phyloP scores from a whole-genome alignment of 371 early-diverging fungal species.

The Mortierella sp. region DNA sequence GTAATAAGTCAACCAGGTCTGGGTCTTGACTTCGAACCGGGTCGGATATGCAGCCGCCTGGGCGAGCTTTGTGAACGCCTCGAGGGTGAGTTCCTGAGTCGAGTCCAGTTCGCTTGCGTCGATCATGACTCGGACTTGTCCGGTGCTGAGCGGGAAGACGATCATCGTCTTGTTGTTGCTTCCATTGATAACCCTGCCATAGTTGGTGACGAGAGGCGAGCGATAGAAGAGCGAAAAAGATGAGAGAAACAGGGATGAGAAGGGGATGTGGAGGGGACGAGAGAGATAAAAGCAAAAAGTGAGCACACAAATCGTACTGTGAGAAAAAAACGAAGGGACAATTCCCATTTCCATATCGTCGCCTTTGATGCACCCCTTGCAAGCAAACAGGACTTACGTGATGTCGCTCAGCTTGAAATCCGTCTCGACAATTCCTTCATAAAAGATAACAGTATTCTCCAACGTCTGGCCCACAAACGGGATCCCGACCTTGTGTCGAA shows the following conservation, averaged over 20 bases:
- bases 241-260: background rate
- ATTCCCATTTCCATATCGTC: background rate
- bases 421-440: conserved; percentile 40
- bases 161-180: conserved; percentile 40
- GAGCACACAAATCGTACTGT: background rate
- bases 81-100: conserved; percentile 25
- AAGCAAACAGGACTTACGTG: conserved; percentile 29
- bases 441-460: conserved; percentile 38
- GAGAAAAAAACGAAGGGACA: background rate
- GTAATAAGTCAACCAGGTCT: conserved; percentile 48
- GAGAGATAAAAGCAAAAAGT: background rate
- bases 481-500: conserved; percentile 45
- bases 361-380: background rate
- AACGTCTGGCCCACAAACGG: conserved; percentile 39
- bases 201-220: background rate
- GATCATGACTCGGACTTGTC: conserved; percentile 34
- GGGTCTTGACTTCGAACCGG: conserved; percentile 26
- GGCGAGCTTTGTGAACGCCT: conserved; percentile 24
- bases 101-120: conserved; percentile 41
- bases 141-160: conserved; percentile 41
- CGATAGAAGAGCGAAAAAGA: background rate
- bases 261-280: background rate
- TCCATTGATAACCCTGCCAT: conserved; percentile 39
- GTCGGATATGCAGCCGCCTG: conserved; percentile 28
- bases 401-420: conserved; percentile 20